Percentiles rank a stretch among this genome's conserved stretches.
Evolutionary conservation across 768 basidiomycete species (phyloP).

Genomic region (Pleurotus pulmonarius): DNA sequence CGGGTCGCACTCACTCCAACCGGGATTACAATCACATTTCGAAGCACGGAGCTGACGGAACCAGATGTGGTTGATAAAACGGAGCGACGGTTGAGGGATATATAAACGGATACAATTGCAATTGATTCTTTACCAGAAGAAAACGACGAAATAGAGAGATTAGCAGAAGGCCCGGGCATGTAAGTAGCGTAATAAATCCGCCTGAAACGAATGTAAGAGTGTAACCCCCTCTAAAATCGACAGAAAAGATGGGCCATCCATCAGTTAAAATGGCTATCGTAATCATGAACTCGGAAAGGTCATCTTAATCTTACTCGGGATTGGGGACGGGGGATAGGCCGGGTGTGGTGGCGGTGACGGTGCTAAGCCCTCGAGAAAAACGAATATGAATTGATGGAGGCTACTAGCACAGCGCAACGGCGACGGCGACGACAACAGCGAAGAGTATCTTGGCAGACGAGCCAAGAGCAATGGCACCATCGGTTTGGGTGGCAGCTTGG

Average conservation of each 20-base stretch:
- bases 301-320: not conserved
- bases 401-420: slow-evolving; percentile 6
- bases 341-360: not conserved
- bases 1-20: not conserved
- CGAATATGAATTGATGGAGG: not conserved
- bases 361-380: not conserved
- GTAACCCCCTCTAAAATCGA: not conserved
- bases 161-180: not conserved
- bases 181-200: not conserved
- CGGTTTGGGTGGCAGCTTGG: slow-evolving; percentile 1
- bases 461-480: slow-evolving; percentile 5
- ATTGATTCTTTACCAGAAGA: no score
- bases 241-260: not conserved
- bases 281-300: not conserved
- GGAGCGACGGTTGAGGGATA: not conserved
- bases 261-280: not conserved
- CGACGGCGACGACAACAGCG: slow-evolving; percentile 3
- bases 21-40: not conserved
- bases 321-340: slow-evolving; percentile 1
- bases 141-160: not conserved
- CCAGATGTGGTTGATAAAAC: not conserved
- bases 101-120: no score
- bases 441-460: not conserved
- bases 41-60: not conserved
- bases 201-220: slow-evolving; percentile 5